phyloP scores from a whole-genome alignment of 192 early-diverging fungal species.

The Coemansia sp. region DNA sequence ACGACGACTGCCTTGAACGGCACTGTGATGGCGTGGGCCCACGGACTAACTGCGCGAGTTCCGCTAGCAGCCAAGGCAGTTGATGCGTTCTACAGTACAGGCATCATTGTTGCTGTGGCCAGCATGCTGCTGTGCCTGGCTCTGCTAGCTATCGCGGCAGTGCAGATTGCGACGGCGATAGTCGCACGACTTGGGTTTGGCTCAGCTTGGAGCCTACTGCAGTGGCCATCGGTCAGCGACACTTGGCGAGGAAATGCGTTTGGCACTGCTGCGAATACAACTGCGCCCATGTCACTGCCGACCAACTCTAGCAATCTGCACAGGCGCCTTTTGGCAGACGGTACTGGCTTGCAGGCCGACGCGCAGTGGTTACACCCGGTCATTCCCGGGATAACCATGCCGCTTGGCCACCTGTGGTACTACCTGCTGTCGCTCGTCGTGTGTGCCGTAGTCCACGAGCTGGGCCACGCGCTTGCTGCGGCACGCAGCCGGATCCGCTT shows the following conservation, averaged over 20 bases:
- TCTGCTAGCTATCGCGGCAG: conserved; percentile 10
- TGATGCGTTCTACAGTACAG: conserved; percentile 17
- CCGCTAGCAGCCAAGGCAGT: not conserved
- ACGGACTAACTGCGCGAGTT: not conserved
- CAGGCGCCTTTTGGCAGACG: not conserved
- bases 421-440: conserved; percentile 25
- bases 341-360: not conserved
- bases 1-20: conserved; percentile 15
- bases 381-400: conserved; percentile 48
- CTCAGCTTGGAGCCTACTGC: not conserved
- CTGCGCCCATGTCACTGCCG: not conserved
- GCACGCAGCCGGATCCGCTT: conserved; percentile 11
- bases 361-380: conserved; percentile 18
- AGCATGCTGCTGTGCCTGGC: conserved; percentile 27
- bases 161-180: conserved; percentile 22
- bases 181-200: conserved; percentile 2
- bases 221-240: not conserved
- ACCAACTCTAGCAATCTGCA: not conserved
- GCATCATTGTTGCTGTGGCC: conserved; percentile 4
- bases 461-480: conserved; percentile 44
- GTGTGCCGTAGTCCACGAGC: conserved; percentile 38
- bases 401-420: conserved; percentile 32
- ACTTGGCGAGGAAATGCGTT: not conserved
- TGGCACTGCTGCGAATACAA: not conserved
- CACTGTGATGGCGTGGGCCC: not conserved